These are phyloP conservation scores for Ochromonas danica DNA, from an alignment of 108 stramenopile genomes.

Conservation along the genomic window DNA sequence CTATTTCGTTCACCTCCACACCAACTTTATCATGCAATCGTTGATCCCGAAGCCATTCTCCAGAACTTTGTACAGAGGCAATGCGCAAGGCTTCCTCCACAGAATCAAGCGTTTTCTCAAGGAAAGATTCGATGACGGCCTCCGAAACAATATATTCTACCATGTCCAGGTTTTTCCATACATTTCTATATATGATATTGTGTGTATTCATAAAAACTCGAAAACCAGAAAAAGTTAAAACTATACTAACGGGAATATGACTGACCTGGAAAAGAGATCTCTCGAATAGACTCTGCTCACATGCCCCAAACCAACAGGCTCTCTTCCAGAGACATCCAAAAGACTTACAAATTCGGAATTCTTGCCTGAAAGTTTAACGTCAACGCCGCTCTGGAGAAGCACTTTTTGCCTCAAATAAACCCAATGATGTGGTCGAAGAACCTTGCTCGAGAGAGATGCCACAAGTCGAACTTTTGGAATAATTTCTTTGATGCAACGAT, in stretches of 20 bases:
- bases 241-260: too few species aligned
- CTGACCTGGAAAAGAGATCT: too few species aligned
- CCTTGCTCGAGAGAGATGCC: neutral
- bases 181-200: neutral
- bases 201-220: too few species aligned
- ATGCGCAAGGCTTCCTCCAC: neutral
- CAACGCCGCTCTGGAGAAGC: neutral
- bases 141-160: neutral
- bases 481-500: neutral
- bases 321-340: too few species aligned
- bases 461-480: neutral
- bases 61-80: neutral
- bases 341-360: too few species aligned
- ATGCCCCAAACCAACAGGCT: too few species aligned
- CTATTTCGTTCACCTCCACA: constrained; percentile 2
- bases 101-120: neutral
- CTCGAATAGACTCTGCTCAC: too few species aligned
- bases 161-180: neutral
- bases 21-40: neutral
- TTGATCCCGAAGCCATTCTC: constrained; percentile 7
- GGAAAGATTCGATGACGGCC: neutral
- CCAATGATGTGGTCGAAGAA: neutral
- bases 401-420: neutral
- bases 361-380: neutral
- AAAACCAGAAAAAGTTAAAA: too few species aligned